These are phyloP conservation scores for Skeletonema grethae DNA, from an alignment of 108 stramenopile genomes.

Conservation along the genomic window DNA sequence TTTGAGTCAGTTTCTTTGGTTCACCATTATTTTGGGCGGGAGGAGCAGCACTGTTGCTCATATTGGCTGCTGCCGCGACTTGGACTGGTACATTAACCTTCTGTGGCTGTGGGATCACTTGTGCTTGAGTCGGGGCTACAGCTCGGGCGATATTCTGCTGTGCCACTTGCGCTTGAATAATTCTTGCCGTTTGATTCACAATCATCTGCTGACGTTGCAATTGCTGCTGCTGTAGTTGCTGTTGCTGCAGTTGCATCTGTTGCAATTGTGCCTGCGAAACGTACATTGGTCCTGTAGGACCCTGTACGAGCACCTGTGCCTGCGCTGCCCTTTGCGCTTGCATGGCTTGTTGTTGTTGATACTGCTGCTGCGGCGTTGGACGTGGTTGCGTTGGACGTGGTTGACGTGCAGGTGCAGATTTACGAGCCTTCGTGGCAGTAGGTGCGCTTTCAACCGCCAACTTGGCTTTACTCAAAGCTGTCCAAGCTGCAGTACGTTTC, in stretches of 20 bases:
- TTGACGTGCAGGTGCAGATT: slow-evolving; percentile 2
- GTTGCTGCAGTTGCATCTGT: slow-evolving; percentile 15
- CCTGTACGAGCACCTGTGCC: background rate
- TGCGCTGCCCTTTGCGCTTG: slow-evolving; percentile 17
- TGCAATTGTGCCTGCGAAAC: slow-evolving; percentile 5
- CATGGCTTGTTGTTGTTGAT: slow-evolving; percentile 1
- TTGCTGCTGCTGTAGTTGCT: slow-evolving; percentile 15
- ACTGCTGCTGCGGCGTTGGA: slow-evolving; percentile 16
- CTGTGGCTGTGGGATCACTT: background rate
- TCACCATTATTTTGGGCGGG: slow-evolving; percentile 2
- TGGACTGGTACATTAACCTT: slow-evolving; percentile 2
- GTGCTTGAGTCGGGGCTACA: background rate
- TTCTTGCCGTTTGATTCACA: background rate
- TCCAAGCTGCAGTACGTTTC: slow-evolving; percentile 56
- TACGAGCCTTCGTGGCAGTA: background rate
- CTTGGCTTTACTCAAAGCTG: slow-evolving; percentile 58
- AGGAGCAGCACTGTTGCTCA: background rate
- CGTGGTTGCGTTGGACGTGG: slow-evolving; percentile 2
- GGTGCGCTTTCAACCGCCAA: slow-evolving; percentile 35
- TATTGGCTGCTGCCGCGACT: slow-evolving; percentile 1
- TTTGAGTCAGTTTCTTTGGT: slow-evolving; percentile 16
- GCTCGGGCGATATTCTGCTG: background rate
- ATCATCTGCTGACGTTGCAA: slow-evolving; percentile 9
- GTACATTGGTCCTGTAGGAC: slow-evolving; percentile 3
- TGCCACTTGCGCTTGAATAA: background rate